Base-by-base conservation (phyloP, 2,329 filamentous ascomycete species). In the Aspergillus pseudoterreus region DNA sequence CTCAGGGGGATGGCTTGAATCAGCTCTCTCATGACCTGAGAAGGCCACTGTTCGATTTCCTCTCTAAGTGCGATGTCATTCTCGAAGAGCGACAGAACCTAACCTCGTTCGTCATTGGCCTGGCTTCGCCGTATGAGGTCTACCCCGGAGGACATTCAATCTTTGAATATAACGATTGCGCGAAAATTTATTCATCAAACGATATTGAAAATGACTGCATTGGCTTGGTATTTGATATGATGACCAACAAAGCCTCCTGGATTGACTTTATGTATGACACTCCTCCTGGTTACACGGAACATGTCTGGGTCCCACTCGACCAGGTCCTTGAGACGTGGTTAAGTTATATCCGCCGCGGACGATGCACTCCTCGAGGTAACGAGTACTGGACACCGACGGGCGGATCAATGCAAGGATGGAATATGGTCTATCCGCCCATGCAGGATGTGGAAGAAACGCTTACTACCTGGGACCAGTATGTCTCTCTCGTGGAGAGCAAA, bases 161-260 rank as follows among this genome's bases (percentile, higher is more conserved):
- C 33, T 36, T 36, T 15, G 33, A 15, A 14, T 36, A 36, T 15
- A 36, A 36, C 33, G 15, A 36, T 10, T 36, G 33, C 33, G 33
- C 27, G 8, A 27, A 30, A 10, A 14, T 45, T 19, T 45, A 45
- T 17, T 22, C 4, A 11, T 45, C 43, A 1, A 32, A 32, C 12
- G 9, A 45, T 30, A 6, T 27, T 11, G 43, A 45, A 14, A 30
- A 41, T 48, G 36, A 19, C 43, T 43, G 33, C 15, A 21, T 27
- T n/a, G 48, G 42, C 10, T 32, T 45, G 33, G 48, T 50, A 4
- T 45, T 45, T 36, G 47, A 38, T 38, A 21, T 50, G 41, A 21
- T 17, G 17, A 50, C 32, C 17, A 45, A 50, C 22, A 50, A 50
- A 36, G 41, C 42, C 21, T 35, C 43, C n/a, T 50, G 41, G 41